A percentile compares a stretch with the other conserved stretches of the same genome.
Conservation (phyloP, 2,329 filamentous ascomycete genomes). For the Colletotrichum magnum region DNA sequence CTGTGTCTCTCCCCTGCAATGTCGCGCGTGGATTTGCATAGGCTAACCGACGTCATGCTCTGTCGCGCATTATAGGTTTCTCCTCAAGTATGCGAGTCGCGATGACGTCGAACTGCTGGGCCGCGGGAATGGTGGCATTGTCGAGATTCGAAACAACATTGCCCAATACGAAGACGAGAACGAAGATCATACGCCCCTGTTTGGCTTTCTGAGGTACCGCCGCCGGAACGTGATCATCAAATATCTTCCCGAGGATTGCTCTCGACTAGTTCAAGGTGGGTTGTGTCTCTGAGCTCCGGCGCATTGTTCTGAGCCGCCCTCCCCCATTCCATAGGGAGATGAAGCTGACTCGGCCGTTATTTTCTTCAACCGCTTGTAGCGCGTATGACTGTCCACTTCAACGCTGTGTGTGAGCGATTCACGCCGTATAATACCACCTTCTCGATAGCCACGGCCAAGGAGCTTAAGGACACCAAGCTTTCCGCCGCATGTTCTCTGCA, state of each 20-base stretch:
- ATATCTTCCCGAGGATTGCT: slow-evolving; percentile 92
- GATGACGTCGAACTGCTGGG: slow-evolving; percentile 88
- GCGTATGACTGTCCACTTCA: slow-evolving; percentile 83
- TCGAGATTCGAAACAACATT: slow-evolving; percentile 85
- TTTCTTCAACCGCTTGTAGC: slow-evolving; percentile 64
- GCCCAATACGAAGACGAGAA: slow-evolving; percentile 72
- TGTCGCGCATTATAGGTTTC: slow-evolving; percentile 75
- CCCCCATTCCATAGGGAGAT: slow-evolving; percentile 31
- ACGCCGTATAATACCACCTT: slow-evolving; percentile 90
- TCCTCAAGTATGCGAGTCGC: slow-evolving; percentile 90
- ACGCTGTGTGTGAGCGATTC: slow-evolving; percentile 78
- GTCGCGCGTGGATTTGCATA: slow-evolving; percentile 24
- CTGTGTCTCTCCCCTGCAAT: slow-evolving; percentile 37
- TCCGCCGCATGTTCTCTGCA: slow-evolving; percentile 92
- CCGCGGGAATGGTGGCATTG: slow-evolving; percentile 84
- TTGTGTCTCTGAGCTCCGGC: slow-evolving; percentile 37
- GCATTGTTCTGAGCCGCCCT: slow-evolving; percentile 20
- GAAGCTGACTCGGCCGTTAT: slow-evolving; percentile 32
- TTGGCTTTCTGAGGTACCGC: slow-evolving; percentile 91
- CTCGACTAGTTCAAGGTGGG: slow-evolving; percentile 91
- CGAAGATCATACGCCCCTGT: slow-evolving; percentile 84
- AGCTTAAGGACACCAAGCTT: slow-evolving; percentile 89
- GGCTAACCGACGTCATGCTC: slow-evolving; percentile 29
- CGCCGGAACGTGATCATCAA: slow-evolving; percentile 93
- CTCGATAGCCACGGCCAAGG: slow-evolving; percentile 79